Base-by-base conservation (phyloP, 2,329 filamentous ascomycete species). In the Colletotrichum nymphaeae region DNA sequence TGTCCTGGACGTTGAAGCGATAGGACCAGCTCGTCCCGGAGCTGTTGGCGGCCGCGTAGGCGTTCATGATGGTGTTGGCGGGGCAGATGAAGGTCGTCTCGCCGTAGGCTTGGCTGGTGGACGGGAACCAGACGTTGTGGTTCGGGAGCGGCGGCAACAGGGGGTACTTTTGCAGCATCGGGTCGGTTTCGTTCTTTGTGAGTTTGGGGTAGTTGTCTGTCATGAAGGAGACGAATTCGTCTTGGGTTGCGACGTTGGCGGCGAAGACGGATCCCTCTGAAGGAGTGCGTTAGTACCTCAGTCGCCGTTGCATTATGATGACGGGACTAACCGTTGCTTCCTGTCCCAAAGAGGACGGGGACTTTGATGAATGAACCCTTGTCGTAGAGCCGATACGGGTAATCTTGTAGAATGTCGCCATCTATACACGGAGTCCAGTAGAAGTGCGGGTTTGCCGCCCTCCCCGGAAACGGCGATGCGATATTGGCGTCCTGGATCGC, bases 401-500 rank as follows among this genome's bases (percentile, higher is more conserved):
- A 78, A 68, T 87, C 86, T 4, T 74, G 77, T 14, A 89, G 76
- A 11, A 88, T 77, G 5, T 83, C 82, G 8, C 86, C 87, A 69
- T 89, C 88, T 6, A 88, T 78, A 62, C 84, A 86, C 0, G 88
- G 88, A 3, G 85, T 83, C 85, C 85, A 89, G 80, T 88, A 88
- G 76, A 88, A 89, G 0, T 83, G 78, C 0, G 87, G 82, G 2
- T 75, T 69, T 9, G 74, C 76, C 3, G 76, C 73, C 4, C 82
- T 79, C 2, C 83, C 83, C 0, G 83, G 82, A 46, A 87, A 88
- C 1, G 83, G 77, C 1, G 79, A 81, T 9, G 82, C 81, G 19
- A 78, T 69, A 76, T 88, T 88, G 68, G 80, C 81, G 12, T 75
- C 74, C 77, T 88, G 86, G 4, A 89, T 78, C 0, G 76, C 68